Evolutionary conservation across 2,329 filamentous ascomycete genomes (phyloP).

Genomic region (Botryotinia narcissicola): DNA sequence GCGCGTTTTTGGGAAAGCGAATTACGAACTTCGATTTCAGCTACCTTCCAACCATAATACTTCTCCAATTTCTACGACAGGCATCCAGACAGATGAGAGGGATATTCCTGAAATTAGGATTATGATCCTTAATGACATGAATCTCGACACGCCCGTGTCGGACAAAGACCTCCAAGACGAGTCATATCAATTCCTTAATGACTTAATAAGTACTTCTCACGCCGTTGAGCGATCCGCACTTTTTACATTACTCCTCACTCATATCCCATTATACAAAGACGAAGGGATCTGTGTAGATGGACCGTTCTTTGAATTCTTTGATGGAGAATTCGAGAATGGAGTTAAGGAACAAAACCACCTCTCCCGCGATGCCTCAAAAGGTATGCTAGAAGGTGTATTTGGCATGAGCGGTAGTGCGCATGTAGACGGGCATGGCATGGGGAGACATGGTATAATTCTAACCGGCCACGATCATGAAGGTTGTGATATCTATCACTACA

Average conservation of each 20-base stretch:
- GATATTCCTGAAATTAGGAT: constrained; percentile 71
- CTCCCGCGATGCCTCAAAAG: constrained; percentile 66
- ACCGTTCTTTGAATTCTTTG: constrained; percentile 79
- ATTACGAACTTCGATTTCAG: constrained; percentile 82
- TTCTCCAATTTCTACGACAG: constrained; percentile 38
- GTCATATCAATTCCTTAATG: constrained; percentile 75
- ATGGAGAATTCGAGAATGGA: constrained; percentile 61
- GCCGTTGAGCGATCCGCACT: constrained; percentile 61
- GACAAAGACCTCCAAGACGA: constrained; percentile 65
- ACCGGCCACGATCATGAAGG: constrained; percentile 96
- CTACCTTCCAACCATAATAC: constrained; percentile 44
- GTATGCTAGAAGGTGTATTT: constrained; percentile 81
- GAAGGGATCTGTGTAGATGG: constrained; percentile 79
- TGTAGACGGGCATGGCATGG: constrained; percentile 60
- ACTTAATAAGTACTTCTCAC: constrained; percentile 60
- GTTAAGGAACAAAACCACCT: constrained; percentile 92
- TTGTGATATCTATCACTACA: constrained; percentile 84
- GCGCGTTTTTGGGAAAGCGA: constrained; percentile 76
- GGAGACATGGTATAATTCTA: constrained; percentile 74
- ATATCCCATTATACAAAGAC: constrained; percentile 85
- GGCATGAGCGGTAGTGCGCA: constrained; percentile 65
- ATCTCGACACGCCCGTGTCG: constrained; percentile 80
- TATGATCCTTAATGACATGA: constrained; percentile 87
- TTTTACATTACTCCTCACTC: constrained; percentile 84
- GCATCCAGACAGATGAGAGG: constrained; percentile 46